Evolutionary conservation across 345 rosid species (phyloP).

Genomic region (Bruguiera sexangula): DNA sequence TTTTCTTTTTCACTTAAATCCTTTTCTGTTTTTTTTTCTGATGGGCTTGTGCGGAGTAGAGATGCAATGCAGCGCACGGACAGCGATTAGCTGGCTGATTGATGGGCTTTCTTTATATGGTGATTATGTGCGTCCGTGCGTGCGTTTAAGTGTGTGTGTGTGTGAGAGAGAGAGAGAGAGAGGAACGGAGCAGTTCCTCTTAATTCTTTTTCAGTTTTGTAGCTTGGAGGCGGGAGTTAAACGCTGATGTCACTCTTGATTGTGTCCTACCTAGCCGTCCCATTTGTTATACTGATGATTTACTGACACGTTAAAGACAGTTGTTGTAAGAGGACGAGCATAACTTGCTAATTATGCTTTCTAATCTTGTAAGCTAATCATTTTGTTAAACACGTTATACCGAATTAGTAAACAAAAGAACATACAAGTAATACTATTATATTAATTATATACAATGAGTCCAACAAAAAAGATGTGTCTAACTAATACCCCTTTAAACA

Average conservation of each 20-base stretch:
- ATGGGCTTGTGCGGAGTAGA: neutral
- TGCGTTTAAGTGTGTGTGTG: neutral
- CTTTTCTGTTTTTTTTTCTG: neutral
- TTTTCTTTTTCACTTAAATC: neutral
- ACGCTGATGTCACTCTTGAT: constrained; percentile 14
- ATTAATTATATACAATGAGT: too few species aligned
- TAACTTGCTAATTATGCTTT: too few species aligned
- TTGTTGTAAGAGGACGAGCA: too few species aligned
- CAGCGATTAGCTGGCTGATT: neutral
- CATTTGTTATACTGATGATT: neutral
- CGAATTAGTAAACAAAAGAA: too few species aligned
- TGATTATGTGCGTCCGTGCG: neutral
- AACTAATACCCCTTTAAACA: too few species aligned
- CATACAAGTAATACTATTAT: too few species aligned
- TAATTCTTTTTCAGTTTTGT: neutral
- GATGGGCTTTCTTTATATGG: constrained; percentile 2
- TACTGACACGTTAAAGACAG: too few species aligned
- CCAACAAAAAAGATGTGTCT: too few species aligned
- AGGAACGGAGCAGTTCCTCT: too few species aligned
- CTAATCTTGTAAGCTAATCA: too few species aligned
- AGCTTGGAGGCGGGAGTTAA: constrained; percentile 12
- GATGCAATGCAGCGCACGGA: neutral
- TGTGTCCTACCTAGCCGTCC: neutral
- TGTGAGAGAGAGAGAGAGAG: too few species aligned
- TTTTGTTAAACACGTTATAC: too few species aligned